phyloP scores from a whole-genome alignment of 1,284 basidiomycete genomes.

The Bjerkandera adusta region DNA sequence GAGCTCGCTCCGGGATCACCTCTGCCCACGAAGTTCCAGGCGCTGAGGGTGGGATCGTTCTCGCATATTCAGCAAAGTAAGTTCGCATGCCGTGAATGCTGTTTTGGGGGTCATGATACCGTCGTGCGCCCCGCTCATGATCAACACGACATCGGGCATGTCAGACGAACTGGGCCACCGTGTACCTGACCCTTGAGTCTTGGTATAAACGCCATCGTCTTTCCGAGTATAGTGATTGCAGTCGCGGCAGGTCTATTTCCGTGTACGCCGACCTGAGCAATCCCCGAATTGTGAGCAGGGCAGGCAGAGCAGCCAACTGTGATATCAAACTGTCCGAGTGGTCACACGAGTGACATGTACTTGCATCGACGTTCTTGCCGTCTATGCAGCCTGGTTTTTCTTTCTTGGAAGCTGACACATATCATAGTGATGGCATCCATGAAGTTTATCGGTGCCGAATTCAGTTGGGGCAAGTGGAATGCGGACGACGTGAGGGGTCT shows the following conservation, averaged over 20 bases:
- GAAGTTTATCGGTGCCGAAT: conserved; percentile 49
- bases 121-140: background rate
- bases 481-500: conserved; percentile 49
- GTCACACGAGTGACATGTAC: too few relatives aligned
- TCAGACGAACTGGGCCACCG: too few relatives aligned
- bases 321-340: too few relatives aligned
- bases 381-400: background rate
- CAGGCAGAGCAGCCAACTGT: too few relatives aligned
- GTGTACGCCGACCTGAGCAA: too few relatives aligned
- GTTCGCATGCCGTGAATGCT: conserved; percentile 5
- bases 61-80: conserved; percentile 23
- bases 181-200: too few relatives aligned
- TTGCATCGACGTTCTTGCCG: background rate
- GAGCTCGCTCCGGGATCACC: conserved; percentile 30
- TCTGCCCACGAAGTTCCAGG: conserved; percentile 32
- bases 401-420: too few relatives aligned
- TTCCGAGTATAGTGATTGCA: too few relatives aligned
- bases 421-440: conserved; percentile 39
- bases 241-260: background rate
- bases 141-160: too few relatives aligned
- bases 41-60: conserved; percentile 25
- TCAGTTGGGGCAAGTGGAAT: conserved; percentile 53
- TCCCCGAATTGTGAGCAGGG: too few relatives aligned
- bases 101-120: background rate
- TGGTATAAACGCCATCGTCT: too few relatives aligned